Base-by-base conservation (phyloP, 2,329 filamentous ascomycete species). In the Endoconidiophora laricicola region DNA sequence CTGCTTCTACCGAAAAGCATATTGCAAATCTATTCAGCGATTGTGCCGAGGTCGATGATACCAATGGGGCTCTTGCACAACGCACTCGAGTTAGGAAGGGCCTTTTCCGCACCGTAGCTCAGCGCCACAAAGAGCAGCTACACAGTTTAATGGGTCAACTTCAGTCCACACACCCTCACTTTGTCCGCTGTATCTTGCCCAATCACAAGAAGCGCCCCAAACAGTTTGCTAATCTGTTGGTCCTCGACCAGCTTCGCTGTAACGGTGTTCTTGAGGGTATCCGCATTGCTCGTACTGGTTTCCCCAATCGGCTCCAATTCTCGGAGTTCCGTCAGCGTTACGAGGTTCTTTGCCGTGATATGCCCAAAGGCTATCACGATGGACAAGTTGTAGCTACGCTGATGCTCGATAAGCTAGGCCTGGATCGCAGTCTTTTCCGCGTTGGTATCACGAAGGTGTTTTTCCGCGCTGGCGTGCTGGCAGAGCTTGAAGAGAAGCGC, bases 261-360 rank as follows among this genome's bases (percentile, higher is more conserved):
- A 98, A 98, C 62, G 91, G 91, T 83, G 91, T 98, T 2, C 72
- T 98, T n/a, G 91, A 98, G 66, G 91, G 91, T 55, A 98, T 98
- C 60, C 79, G 91, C 54, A 98, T 98, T 63, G 91, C 91, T 22
- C 79, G 91, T 43, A 98, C 93, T 4, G 91, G 91, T 22, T 98
- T 98, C 62, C 91, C 91, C 46, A 98, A 98, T 61, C 76, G 91
- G 57, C 72, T 98, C 29, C 76, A 85, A 0, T 98, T 98, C 62
- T 76, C 84, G 2, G 93, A 98, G 61, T 98, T 98, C 66, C 79
- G 91, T 49, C 86, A 93, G 59, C 81, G 91, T 55, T 98, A 98
- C 63, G 91, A 96, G 62, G 90, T 98, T 5, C 76, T 98, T 5
- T 96, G 90, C 61, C 74, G 74, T 26, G 79, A 83, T 56, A 85